phyloP scores from a whole-genome alignment of 192 early-diverging fungal genomes.

The Piromyces finnis region DNA sequence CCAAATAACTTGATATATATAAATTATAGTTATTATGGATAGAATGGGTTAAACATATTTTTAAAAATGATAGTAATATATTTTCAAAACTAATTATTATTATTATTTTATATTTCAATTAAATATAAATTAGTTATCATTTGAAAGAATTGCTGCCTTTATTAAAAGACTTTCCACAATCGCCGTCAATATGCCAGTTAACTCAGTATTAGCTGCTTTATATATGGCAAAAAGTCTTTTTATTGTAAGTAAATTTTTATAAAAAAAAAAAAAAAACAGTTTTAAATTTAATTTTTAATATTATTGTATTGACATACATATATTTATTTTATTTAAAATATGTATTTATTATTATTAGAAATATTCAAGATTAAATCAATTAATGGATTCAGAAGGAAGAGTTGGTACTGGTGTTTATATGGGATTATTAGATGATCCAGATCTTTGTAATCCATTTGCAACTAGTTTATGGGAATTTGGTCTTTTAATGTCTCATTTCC shows the following conservation, averaged over 20 bases:
- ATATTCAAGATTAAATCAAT: slow-evolving; percentile 38
- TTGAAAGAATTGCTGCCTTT: slow-evolving; percentile 13
- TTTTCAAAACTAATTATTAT: neutral
- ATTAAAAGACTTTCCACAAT: neutral
- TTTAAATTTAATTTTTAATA: too few species aligned
- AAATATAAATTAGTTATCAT: neutral
- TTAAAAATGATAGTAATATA: slow-evolving; percentile 39
- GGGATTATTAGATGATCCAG: slow-evolving; percentile 68
- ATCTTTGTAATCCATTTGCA: slow-evolving; percentile 88
- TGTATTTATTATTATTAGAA: slow-evolving; percentile 13
- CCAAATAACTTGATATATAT: too few species aligned
- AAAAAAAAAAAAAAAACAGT: too few species aligned
- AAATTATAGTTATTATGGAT: too few species aligned
- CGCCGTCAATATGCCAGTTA: neutral
- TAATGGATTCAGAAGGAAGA: slow-evolving; percentile 44
- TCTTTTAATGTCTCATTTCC: slow-evolving; percentile 17
- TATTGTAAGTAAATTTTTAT: neutral
- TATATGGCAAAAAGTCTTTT: neutral
- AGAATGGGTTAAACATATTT: too few species aligned
- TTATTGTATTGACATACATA: too few species aligned
- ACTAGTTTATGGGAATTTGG: slow-evolving; percentile 76
- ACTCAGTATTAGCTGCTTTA: neutral
- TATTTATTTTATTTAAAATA: too few species aligned
- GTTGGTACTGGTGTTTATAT: slow-evolving; percentile 66
- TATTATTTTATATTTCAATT: neutral